phyloP scores from a whole-genome alignment of 768 basidiomycete species.

The Calocybe cyanea region DNA sequence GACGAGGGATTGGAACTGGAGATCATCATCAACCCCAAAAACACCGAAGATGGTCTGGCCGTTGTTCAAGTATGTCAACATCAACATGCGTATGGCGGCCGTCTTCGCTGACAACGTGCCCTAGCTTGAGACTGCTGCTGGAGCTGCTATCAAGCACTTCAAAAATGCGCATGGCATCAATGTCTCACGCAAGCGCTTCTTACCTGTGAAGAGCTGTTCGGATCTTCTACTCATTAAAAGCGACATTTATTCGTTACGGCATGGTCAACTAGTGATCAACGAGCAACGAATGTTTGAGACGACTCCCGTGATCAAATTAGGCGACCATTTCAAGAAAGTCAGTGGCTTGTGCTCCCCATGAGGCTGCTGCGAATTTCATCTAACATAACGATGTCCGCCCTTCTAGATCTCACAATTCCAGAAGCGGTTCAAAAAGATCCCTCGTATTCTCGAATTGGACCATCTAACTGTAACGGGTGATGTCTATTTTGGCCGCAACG shows the following conservation, averaged over 20 bases:
- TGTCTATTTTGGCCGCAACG: conserved; percentile 85
- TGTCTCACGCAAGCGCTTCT: conserved; percentile 91
- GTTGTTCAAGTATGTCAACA: conserved; percentile 63
- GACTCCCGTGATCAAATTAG: conserved; percentile 95
- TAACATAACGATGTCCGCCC: background rate
- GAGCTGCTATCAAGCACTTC: conserved; percentile 94
- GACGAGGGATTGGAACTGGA: conserved; percentile 85
- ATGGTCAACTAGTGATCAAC: conserved; percentile 87
- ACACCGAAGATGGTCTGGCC: conserved; percentile 78
- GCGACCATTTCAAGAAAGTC: conserved; percentile 96
- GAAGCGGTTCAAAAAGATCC: conserved; percentile 94
- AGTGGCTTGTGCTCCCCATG: background rate
- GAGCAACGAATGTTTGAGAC: conserved; percentile 78
- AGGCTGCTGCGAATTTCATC: background rate
- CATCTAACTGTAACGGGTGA: conserved; percentile 93
- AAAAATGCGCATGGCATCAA: conserved; percentile 90
- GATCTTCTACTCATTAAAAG: conserved; percentile 88
- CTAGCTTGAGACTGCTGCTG: conserved; percentile 86
- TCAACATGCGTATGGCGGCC: background rate
- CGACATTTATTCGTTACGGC: conserved; percentile 86
- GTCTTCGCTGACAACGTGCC: conserved; percentile 4
- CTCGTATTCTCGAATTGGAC: conserved; percentile 85
- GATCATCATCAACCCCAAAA: conserved; percentile 92
- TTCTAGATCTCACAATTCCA: conserved; percentile 79
- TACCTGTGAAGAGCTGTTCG: conserved; percentile 88